phyloP scores from a whole-genome alignment of 2,329 filamentous ascomycete species.

The Hypoxylon sp. region DNA sequence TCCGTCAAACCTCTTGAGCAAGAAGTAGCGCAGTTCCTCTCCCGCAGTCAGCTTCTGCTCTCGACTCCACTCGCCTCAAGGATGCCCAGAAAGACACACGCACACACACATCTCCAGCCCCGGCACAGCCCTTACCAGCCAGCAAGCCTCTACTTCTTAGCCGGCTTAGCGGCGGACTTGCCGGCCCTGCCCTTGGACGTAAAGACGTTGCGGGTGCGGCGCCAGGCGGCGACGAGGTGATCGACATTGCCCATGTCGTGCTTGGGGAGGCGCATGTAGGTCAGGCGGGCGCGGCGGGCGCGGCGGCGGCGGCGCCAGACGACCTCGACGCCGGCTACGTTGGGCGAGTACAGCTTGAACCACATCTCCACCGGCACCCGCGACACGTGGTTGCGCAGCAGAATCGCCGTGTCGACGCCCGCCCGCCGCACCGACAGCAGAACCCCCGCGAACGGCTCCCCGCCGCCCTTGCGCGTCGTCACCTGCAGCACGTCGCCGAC shows the following conservation, averaged over 20 bases:
- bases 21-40: not conserved
- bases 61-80: no score
- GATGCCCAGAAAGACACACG: no score
- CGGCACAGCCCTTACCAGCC: no score
- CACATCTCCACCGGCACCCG: slow-evolving; percentile 94
- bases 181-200: slow-evolving; percentile 42
- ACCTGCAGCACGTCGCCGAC: slow-evolving; percentile 93
- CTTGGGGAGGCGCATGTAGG: slow-evolving; percentile 87
- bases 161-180: not conserved
- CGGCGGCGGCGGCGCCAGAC: slow-evolving; percentile 86
- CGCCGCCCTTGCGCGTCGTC: slow-evolving; percentile 73
- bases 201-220: slow-evolving; percentile 51
- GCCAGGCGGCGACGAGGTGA: slow-evolving; percentile 73
- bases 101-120: no score
- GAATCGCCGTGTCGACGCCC: slow-evolving; percentile 87
- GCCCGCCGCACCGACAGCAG: slow-evolving; percentile 85
- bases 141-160: slow-evolving; percentile 5
- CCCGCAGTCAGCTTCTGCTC: not conserved
- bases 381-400: slow-evolving; percentile 86
- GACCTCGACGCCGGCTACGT: slow-evolving; percentile 90
- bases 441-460: slow-evolving; percentile 90
- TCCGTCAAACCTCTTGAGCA: no score
- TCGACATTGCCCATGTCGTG: slow-evolving; percentile 90
- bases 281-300: slow-evolving; percentile 85
- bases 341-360: slow-evolving; percentile 93